These are phyloP conservation scores for Trametes sp. DNA, from an alignment of 1,284 basidiomycete species.

Conservation along the genomic window DNA sequence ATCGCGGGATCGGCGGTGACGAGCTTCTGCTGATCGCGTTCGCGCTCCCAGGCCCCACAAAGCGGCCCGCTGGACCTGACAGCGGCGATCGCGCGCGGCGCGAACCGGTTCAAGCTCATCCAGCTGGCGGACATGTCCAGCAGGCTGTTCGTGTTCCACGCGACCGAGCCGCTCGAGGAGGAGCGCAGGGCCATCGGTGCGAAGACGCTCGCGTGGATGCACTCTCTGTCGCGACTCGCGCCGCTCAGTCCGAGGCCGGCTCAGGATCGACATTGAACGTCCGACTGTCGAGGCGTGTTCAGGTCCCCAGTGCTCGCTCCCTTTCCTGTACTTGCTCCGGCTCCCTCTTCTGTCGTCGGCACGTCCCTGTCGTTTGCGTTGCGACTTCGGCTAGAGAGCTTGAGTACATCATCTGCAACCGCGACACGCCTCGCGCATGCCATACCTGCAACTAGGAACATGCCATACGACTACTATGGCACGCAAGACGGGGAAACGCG, in stretches of 20 bases:
- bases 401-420: neutral
- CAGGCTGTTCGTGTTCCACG: constrained; percentile 52
- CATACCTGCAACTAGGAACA: neutral
- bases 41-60: constrained; percentile 25
- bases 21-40: neutral
- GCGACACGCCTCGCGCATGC: neutral
- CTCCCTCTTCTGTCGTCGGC: neutral
- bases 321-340: neutral
- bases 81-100: constrained; percentile 46
- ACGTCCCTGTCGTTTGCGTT: neutral
- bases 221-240: constrained; percentile 2
- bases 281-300: neutral
- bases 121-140: constrained; percentile 52
- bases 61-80: constrained; percentile 50
- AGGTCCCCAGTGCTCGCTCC: neutral
- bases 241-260: constrained; percentile 5
- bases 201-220: constrained; percentile 12
- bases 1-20: neutral
- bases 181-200: constrained; percentile 10
- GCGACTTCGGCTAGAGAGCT: neutral
- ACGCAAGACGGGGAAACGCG: neutral
- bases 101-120: constrained; percentile 53
- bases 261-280: neutral
- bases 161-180: constrained; percentile 24
- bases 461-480: neutral